These are phyloP conservation scores for Scheffersomyces titani DNA, from an alignment of 1,139 yeast genomes.

Conservation along the genomic window DNA sequence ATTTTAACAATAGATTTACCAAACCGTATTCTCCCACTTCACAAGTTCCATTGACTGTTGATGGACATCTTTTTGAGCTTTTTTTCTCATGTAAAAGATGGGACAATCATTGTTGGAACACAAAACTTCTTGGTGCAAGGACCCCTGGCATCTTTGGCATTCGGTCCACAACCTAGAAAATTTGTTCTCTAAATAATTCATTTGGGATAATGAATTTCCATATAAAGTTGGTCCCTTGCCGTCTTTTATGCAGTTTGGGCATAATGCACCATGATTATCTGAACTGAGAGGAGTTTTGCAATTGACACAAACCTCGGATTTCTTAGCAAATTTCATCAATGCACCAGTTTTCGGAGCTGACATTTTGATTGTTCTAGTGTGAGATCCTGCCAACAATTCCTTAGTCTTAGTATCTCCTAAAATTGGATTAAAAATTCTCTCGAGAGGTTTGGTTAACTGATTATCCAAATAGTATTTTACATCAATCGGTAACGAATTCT, in stretches of 20 bases:
- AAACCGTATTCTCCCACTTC: slow-evolving; percentile 66
- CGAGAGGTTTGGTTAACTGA: slow-evolving; percentile 88
- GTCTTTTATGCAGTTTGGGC: slow-evolving; percentile 72
- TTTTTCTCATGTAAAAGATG: slow-evolving; percentile 94
- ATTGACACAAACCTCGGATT: slow-evolving; percentile 83
- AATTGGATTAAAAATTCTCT: slow-evolving; percentile 93
- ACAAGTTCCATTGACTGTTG: slow-evolving; percentile 68
- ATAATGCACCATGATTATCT: slow-evolving; percentile 72
- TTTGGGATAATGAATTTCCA: slow-evolving; percentile 73
- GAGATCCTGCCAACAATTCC: slow-evolving; percentile 76
- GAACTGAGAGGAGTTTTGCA: slow-evolving; percentile 80
- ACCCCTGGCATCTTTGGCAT: slow-evolving; percentile 97
- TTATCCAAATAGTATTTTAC: slow-evolving; percentile 92
- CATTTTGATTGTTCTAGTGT: slow-evolving; percentile 77
- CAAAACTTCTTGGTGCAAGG: slow-evolving; percentile 90
- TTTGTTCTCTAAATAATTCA: slow-evolving; percentile 78
- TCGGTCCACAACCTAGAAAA: slow-evolving; percentile 96
- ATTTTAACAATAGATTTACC: slow-evolving; percentile 33
- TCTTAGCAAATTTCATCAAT: slow-evolving; percentile 87
- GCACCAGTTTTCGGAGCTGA: slow-evolving; percentile 72
- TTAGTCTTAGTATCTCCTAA: slow-evolving; percentile 84
- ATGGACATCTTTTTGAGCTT: slow-evolving; percentile 84
- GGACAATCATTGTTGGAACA: slow-evolving; percentile 98
- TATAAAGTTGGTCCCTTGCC: slow-evolving; percentile 69
- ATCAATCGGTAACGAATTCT: slow-evolving; percentile 90